These are phyloP conservation scores for Xylaria arbuscula DNA, from an alignment of 2,329 filamentous ascomycete genomes.

Conservation along the genomic window DNA sequence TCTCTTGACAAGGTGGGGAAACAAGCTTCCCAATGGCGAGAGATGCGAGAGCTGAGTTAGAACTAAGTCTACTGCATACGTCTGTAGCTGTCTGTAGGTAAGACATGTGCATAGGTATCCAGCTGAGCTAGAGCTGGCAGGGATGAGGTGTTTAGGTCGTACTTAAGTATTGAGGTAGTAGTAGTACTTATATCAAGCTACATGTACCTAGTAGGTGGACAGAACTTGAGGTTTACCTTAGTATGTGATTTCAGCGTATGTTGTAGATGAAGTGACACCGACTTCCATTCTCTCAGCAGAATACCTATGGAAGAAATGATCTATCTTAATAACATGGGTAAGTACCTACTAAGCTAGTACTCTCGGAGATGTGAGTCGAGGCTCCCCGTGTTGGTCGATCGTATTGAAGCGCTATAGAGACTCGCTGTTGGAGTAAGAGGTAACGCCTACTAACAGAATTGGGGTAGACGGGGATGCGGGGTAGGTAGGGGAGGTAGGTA, in stretches of 20 bases:
- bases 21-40: conserved; percentile 33
- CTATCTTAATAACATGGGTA: neutral
- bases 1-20: conserved; percentile 40
- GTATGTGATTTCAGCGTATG: neutral
- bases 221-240: neutral
- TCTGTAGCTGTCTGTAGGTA: conserved; percentile 1
- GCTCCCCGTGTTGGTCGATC: neutral
- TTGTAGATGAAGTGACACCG: neutral
- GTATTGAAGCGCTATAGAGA: neutral
- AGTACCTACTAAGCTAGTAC: neutral
- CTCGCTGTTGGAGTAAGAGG: neutral
- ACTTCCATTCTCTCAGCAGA: no score
- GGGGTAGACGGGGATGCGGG: neutral
- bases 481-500: neutral
- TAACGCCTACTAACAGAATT: conserved; percentile 1
- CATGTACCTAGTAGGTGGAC: neutral
- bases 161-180: neutral
- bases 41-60: neutral
- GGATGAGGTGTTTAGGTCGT: neutral
- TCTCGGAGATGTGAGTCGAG: neutral
- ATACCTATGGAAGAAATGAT: neutral
- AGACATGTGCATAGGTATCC: neutral
- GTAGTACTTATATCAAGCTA: no score
- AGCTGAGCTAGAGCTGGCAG: neutral
- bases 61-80: no score